Evolutionary conservation across 257 asterid genomes (phyloP), one percentile per base, ranked within the genome.

Genomic region (Gentiana dahurica): DNA sequence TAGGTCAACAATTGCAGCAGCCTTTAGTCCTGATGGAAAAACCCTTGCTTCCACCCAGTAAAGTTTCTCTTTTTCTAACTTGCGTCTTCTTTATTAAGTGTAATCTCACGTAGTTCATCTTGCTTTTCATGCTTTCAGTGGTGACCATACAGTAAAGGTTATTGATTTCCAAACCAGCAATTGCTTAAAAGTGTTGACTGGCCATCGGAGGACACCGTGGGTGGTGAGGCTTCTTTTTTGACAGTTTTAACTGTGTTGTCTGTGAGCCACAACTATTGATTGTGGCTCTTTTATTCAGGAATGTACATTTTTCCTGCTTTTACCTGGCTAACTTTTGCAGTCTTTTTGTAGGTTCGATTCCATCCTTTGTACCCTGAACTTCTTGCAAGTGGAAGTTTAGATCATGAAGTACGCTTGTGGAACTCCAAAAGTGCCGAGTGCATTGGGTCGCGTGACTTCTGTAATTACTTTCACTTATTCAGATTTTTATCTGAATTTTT

Each of bases 161-260:
- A 87, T 87, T 46, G 86, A 91, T 71, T 91, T 85, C 69, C 92
- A 71, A 77, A 87, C 85, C 60, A 94, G 98, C 61, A 91, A 77
- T 55, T 91, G 98, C 81, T 75, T 87, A 66, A 91, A 91, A 79
- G 95, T 87, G 75, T 79, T 91, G 71, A 91, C 83, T 64, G 98
- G 98, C 66, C 98, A 91, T 77, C 89, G 96, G 61, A 82, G 98
- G 76, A 91, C 98, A 49, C 98, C 98, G 56, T 91, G 98, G 98
- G 98, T 87, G 96, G 98, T 91, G 79, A 81, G 84, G 37, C 65
- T 68, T 49, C 67, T 72, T 73, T 24, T 73, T 24, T 59, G 57
- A 57, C 4, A 54, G 24, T 51, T 24, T 58, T 24, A 13, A 48
- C 34, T 37, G 56, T 54, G 44, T 58, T n/a, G 8, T 53, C 44